Conservation (phyloP, 139 green algal genomes). For the Edaphochlamys debaryana region DNA sequence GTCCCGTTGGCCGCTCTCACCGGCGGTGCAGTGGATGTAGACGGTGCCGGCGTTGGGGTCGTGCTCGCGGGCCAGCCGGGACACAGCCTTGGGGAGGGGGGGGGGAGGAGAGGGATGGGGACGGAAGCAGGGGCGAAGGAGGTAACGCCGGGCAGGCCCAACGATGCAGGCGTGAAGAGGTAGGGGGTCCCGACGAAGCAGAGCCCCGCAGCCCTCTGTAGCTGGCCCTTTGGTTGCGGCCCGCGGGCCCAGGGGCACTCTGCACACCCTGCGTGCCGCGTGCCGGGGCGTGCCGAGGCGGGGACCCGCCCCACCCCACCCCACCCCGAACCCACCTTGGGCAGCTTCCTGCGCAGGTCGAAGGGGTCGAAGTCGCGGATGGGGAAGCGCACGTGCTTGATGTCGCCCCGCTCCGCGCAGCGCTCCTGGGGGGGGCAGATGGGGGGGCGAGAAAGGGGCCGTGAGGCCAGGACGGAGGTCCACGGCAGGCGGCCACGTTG, state of each 20-base stretch:
- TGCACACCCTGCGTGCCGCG: too few species aligned
- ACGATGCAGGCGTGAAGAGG: too few species aligned
- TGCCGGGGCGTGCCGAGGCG: too few species aligned
- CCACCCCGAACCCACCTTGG: conserved; percentile 44
- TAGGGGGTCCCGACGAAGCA: too few species aligned
- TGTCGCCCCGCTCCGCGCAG: conserved; percentile 66
- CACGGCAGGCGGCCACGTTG: too few species aligned
- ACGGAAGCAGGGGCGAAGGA: too few species aligned
- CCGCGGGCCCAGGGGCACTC: too few species aligned
- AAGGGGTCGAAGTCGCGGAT: conserved; percentile 94
- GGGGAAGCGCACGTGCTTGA: conserved; percentile 77
- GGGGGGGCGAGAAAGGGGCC: not conserved
- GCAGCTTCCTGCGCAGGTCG: conserved; percentile 70
- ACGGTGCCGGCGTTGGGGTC: conserved; percentile 60
- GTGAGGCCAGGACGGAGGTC: too few species aligned
- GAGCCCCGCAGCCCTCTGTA: too few species aligned
- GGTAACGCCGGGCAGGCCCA: too few species aligned
- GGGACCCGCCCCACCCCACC: too few species aligned
- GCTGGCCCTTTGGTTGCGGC: too few species aligned
- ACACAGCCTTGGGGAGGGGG: conserved; percentile 58
- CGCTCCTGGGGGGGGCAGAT: conserved; percentile 59
- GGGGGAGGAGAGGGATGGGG: conserved; percentile 33
- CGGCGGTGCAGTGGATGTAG: conserved; percentile 97
- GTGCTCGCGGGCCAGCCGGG: conserved; percentile 62
- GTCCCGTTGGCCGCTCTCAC: conserved; percentile 33